Conservation (phyloP, 257 asterid genomes). For the Solanum virginianum region DNA sequence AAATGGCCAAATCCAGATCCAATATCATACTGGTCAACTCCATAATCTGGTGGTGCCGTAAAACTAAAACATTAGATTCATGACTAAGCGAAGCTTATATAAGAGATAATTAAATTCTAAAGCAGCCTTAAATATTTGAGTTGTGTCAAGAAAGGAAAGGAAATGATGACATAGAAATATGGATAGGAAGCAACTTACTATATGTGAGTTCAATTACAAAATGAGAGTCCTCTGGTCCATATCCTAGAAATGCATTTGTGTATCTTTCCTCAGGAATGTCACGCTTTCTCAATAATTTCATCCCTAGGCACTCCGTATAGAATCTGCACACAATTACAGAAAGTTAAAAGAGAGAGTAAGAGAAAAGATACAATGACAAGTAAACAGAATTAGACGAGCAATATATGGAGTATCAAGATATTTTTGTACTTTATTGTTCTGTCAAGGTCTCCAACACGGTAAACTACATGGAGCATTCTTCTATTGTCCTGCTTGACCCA, state of each 20-base stretch:
- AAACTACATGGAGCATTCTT: constrained; percentile 97
- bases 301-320: constrained; percentile 93
- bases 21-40: constrained; percentile 84
- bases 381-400: background rate
- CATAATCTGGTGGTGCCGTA: constrained; percentile 60
- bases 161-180: background rate
- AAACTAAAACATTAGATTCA: constrained; percentile 1
- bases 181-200: constrained; percentile 36
- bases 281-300: constrained; percentile 91
- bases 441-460: constrained; percentile 97
- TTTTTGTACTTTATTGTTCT: constrained; percentile 75
- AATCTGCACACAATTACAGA: constrained; percentile 39
- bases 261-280: constrained; percentile 92
- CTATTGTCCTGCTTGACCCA: constrained; percentile 92
- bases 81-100: background rate
- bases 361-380: background rate
- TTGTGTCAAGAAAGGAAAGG: background rate
- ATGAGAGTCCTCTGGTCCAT: constrained; percentile 97
- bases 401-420: background rate
- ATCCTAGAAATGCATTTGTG: constrained; percentile 95
- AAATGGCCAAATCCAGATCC: constrained; percentile 94
- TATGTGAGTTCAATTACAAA: constrained; percentile 95
- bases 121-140: background rate
- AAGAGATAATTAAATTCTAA: background rate
- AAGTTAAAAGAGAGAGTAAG: background rate